Conservation (phyloP, 495 filamentous ascomycete species). For the Hypoxylon lienhwacheense region DNA sequence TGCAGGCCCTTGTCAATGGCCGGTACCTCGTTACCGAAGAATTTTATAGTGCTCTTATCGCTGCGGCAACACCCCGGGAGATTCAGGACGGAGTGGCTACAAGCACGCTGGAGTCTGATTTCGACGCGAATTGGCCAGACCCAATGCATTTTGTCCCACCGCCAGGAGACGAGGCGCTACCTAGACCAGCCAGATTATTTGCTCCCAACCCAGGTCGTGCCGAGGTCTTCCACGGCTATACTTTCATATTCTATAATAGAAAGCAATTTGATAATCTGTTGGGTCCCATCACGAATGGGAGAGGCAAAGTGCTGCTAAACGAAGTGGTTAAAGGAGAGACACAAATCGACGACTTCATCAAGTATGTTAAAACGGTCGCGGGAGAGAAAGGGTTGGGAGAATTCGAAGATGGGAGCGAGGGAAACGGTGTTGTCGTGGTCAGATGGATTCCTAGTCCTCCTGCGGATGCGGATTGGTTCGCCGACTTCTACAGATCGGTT, state of each 20-base stretch:
- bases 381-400: conserved; percentile 69
- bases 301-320: conserved; percentile 77
- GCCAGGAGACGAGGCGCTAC: conserved; percentile 69
- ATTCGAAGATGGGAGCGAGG: conserved; percentile 61
- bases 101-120: conserved; percentile 79
- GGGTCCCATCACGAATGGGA: conserved; percentile 71
- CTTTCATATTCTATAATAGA: conserved; percentile 81
- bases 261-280: conserved; percentile 78
- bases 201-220: conserved; percentile 64
- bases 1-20: conserved; percentile 86
- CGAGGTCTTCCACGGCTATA: conserved; percentile 82
- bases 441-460: conserved; percentile 67
- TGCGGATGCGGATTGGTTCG: conserved; percentile 66
- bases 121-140: conserved; percentile 79
- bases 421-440: conserved; percentile 76
- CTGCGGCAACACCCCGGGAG: conserved; percentile 65
- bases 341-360: conserved; percentile 72
- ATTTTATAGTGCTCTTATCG: conserved; percentile 67
- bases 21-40: conserved; percentile 76
- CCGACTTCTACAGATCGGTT: conserved; percentile 64
- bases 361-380: conserved; percentile 72
- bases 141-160: conserved; percentile 70
- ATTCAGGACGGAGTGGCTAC: conserved; percentile 54
- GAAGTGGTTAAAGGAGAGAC: conserved; percentile 65
- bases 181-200: conserved; percentile 64